Evolutionary conservation across 2,329 filamentous ascomycete species (phyloP).

Genomic region (Ophiocordyceps polyrhachis-furcata): DNA sequence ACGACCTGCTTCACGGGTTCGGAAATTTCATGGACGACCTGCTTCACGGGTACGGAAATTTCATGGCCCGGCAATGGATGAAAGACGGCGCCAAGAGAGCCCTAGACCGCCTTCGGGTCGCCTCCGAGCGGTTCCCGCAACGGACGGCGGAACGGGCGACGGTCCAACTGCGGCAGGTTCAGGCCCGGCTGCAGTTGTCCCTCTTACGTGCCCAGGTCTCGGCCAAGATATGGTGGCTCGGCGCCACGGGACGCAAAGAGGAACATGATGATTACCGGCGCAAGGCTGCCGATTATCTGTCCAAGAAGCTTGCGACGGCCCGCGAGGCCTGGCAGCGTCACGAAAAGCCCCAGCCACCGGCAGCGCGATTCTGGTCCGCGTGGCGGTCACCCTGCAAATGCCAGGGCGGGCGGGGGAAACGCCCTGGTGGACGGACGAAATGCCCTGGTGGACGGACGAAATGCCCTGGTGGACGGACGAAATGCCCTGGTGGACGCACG

Average conservation of each 20-base stretch:
- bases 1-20: slow-evolving; percentile 8
- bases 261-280: slow-evolving; percentile 26
- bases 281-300: slow-evolving; percentile 26
- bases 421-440: neutral
- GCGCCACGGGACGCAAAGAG: slow-evolving; percentile 27
- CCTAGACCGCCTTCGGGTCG: slow-evolving; percentile 4
- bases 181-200: slow-evolving; percentile 23
- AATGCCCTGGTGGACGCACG: too few relatives aligned
- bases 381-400: slow-evolving; percentile 7
- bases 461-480: too few relatives aligned
- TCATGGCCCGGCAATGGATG: slow-evolving; percentile 9
- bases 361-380: slow-evolving; percentile 7
- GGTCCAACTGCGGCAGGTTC: slow-evolving; percentile 8
- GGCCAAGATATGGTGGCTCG: slow-evolving; percentile 39
- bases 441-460: neutral
- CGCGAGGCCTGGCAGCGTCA: slow-evolving; percentile 8
- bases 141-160: slow-evolving; percentile 4
- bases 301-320: slow-evolving; percentile 16
- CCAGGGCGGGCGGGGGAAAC: neutral
- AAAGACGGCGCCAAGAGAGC: slow-evolving; percentile 6
- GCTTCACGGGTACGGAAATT: too few relatives aligned
- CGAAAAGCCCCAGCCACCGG: slow-evolving; percentile 8
- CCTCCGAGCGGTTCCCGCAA: slow-evolving; percentile 6
- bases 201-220: slow-evolving; percentile 34
- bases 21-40: slow-evolving; percentile 5